Base-by-base conservation (phyloP, 768 basidiomycete genomes). In the Melanogaster broomeanus region DNA sequence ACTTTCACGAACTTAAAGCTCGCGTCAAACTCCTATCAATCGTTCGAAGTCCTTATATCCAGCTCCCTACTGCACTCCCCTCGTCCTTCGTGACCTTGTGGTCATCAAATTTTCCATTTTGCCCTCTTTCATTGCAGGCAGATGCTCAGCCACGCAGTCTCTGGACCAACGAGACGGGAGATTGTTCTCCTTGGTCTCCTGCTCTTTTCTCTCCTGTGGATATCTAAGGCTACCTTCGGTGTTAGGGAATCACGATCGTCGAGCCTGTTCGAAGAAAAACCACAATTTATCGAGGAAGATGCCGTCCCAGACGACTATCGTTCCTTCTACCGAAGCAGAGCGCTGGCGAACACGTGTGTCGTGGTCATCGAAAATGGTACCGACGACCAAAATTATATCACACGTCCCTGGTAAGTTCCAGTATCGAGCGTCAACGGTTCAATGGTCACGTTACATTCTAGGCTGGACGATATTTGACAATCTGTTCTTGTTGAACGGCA, bases 381-480 rank as follows among this genome's bases (percentile, higher is more conserved):
- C 84, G 2, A 62, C 76, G 39, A 91, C 93, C 6, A 77, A 78
- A 44, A 74, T 94, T 3, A 69, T 93, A 3, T 78, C 84, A 6
- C 92, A 95, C 70, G 85, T 78, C 7, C 86, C 88, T 65, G 90
- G 90, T 87, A 52, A 66, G 40, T 34, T 24, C 31, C 10, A 30
- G 27, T 13, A 8, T 41, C 18, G 10, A 6, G 12, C 11, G 15
- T 16, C 28, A 34, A 22, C 18, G 4, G 13, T 25, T 30, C 34
- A 16, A 40, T 18, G 6, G 52, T 38, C 6, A 15, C 7, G 15
- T 38, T 34, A 2, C 12, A 28, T 42, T 5, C 30, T 62, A 93
- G 93, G 93, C 28, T 97, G 92, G 93, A 91, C 93, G 2, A 84
- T 94, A 45, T 85, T 93, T 53, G 90, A 94, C 71, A 82, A 79